Evolutionary conservation across 2,329 filamentous ascomycete genomes (phyloP).

Genomic region (Dactylellina haptotyla): DNA sequence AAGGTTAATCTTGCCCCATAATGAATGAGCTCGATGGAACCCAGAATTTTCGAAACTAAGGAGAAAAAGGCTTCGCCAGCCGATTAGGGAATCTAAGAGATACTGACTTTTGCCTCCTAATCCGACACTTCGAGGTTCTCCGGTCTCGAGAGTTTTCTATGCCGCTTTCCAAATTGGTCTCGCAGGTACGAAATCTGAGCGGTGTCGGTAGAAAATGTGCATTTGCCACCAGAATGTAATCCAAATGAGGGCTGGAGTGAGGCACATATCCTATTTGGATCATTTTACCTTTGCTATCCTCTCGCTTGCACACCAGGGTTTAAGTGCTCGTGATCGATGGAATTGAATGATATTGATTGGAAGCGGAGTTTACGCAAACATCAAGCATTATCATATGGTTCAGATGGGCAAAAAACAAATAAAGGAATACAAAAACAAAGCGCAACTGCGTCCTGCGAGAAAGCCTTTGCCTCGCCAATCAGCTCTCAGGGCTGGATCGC

Average conservation of each 20-base stretch:
- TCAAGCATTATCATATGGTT: background rate
- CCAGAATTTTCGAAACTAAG: background rate
- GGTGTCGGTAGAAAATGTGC: conserved; percentile 5
- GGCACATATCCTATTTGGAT: background rate
- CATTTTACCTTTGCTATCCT: background rate
- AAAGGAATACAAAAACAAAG: background rate
- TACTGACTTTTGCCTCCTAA: background rate
- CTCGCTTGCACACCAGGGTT: conserved; percentile 1
- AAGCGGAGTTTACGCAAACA: conserved; percentile 35
- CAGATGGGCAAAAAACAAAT: background rate
- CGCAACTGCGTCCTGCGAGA: too few relatives aligned
- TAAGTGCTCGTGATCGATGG: conserved; percentile 27
- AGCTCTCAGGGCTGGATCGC: conserved; percentile 36
- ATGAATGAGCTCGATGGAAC: too few relatives aligned
- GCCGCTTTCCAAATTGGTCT: conserved; percentile 46
- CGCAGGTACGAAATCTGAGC: conserved; percentile 7
- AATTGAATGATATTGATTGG: conserved; percentile 4
- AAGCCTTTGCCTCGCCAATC: conserved; percentile 42
- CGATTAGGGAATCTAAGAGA: conserved; percentile 7
- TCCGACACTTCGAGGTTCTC: background rate
- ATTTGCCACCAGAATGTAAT: conserved; percentile 43
- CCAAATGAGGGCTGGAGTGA: conserved; percentile 23
- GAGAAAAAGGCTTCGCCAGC: conserved; percentile 14
- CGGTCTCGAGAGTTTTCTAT: conserved; percentile 3
- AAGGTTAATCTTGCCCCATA: conserved; percentile 4